phyloP scores from a whole-genome alignment of 352 stramenopile genomes.

The Halophytophthora polymorphica region DNA sequence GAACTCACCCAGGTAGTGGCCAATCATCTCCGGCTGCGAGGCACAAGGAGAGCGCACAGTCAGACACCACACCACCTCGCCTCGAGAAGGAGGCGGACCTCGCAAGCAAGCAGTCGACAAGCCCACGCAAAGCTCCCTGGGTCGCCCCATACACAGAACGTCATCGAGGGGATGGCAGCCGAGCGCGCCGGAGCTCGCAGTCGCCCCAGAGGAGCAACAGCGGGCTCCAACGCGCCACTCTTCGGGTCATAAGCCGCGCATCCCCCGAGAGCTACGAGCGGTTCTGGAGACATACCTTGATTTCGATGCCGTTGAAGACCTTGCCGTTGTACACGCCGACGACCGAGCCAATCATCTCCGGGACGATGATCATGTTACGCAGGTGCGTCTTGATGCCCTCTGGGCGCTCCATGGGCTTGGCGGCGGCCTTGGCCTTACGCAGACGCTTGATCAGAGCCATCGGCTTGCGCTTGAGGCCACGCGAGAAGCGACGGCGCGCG shows the following conservation, averaged over 20 bases:
- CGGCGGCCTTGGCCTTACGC: constrained; percentile 98
- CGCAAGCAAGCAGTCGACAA: constrained; percentile 5
- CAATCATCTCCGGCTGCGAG: constrained; percentile 97
- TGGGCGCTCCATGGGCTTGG: constrained; percentile 96
- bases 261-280: constrained; percentile 75
- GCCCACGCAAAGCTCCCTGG: constrained; percentile 60
- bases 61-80: constrained; percentile 18
- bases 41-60: constrained; percentile 3
- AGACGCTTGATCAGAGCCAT: constrained; percentile 99
- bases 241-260: constrained; percentile 74
- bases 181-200: constrained; percentile 12
- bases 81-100: not conserved
- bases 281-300: constrained; percentile 95
- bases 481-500: constrained; percentile 97
- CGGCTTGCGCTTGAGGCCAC: constrained; percentile 98
- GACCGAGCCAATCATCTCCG: constrained; percentile 99
- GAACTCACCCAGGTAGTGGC: constrained; percentile 99
- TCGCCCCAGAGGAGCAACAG: not conserved
- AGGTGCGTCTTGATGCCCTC: constrained; percentile 99
- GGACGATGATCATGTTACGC: constrained; percentile 99
- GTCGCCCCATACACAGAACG: constrained; percentile 89
- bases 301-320: constrained; percentile 99
- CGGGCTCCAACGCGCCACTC: constrained; percentile 30
- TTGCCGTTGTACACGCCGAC: constrained; percentile 99
- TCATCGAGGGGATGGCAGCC: constrained; percentile 72